These are phyloP conservation scores for Cutaneotrichosporon sp. DNA, from an alignment of 1,284 basidiomycete genomes.

Conservation along the genomic window DNA sequence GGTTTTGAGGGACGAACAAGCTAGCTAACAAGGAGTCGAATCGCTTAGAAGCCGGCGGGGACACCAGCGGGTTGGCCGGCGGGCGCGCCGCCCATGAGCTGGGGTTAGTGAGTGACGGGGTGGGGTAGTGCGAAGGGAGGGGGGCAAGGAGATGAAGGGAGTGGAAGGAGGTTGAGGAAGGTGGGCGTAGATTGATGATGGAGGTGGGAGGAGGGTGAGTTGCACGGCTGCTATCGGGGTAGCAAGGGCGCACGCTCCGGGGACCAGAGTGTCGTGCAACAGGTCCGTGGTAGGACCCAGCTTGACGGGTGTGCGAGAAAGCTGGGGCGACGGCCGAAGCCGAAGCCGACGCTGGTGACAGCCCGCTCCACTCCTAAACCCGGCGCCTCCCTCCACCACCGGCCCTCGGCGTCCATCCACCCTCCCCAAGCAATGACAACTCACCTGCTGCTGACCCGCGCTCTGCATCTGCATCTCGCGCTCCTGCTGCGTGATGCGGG, in stretches of 20 bases:
- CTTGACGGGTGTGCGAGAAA: no score
- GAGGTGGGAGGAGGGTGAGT: no score
- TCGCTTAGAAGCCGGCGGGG: constrained; percentile 28
- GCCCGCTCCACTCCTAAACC: no score
- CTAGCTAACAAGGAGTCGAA: constrained; percentile 1
- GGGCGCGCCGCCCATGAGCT: constrained; percentile 24
- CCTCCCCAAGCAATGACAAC: constrained; percentile 36
- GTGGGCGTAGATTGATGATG: no score
- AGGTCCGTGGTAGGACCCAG: no score
- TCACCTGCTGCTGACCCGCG: constrained; percentile 83
- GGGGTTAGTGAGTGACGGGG: neutral
- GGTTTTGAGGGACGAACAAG: neutral
- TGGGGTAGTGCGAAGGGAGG: no score
- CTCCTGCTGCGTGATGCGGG: constrained; percentile 90
- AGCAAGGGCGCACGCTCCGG: no score
- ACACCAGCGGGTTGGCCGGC: constrained; percentile 14
- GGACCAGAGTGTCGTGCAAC: no score
- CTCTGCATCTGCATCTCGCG: constrained; percentile 92
- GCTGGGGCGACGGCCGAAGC: no score
- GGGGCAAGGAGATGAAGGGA: neutral
- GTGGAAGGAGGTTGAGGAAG: neutral
- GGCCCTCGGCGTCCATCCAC: neutral
- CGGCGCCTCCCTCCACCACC: neutral
- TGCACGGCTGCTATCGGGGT: no score
- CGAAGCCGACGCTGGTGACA: no score